Conservation (phyloP, 2,329 filamentous ascomycete species). For the Mycosphaerella sp. region DNA sequence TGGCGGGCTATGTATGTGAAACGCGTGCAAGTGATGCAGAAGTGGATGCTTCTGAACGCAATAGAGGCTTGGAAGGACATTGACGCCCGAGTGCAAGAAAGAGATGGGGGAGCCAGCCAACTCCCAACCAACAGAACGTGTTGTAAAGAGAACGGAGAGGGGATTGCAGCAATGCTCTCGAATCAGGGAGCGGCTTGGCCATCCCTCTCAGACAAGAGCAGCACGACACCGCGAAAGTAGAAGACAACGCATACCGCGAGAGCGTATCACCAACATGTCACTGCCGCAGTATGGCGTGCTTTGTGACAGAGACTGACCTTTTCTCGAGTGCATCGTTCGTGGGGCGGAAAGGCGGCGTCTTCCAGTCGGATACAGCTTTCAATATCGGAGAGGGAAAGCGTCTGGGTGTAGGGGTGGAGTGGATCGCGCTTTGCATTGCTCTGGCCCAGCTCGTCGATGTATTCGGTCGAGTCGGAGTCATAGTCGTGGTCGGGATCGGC, state of each 20-base stretch:
- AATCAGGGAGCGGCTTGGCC: background rate
- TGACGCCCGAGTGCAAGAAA: conserved; percentile 15
- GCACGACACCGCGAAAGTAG: conserved; percentile 18
- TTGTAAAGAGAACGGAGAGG: background rate
- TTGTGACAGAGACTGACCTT: conserved; percentile 45
- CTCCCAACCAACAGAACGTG: background rate
- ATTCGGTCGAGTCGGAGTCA: conserved; percentile 10
- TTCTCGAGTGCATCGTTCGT: conserved; percentile 52
- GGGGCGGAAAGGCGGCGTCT: conserved; percentile 51
- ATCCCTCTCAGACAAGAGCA: conserved; percentile 13
- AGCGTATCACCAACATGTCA: conserved; percentile 26
- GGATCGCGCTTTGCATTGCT: conserved; percentile 42
- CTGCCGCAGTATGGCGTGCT: conserved; percentile 13
- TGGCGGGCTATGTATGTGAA: conserved; percentile 14
- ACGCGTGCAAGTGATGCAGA: conserved; percentile 16
- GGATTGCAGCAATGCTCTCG: background rate
- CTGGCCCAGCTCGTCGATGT: conserved; percentile 15
- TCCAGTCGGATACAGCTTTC: conserved; percentile 57
- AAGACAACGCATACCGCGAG: conserved; percentile 27
- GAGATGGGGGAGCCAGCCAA: conserved; percentile 3
- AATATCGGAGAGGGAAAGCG: conserved; percentile 60
- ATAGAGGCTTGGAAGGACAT: background rate
- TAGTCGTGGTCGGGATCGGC: conserved; percentile 2
- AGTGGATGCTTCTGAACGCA: background rate
- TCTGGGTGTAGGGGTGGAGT: conserved; percentile 66